A percentile compares a stretch with the other conserved stretches of the same genome.
These are phyloP conservation scores for Venustampulla echinocandica DNA, from an alignment of 495 filamentous ascomycete genomes.

Conservation along the genomic window DNA sequence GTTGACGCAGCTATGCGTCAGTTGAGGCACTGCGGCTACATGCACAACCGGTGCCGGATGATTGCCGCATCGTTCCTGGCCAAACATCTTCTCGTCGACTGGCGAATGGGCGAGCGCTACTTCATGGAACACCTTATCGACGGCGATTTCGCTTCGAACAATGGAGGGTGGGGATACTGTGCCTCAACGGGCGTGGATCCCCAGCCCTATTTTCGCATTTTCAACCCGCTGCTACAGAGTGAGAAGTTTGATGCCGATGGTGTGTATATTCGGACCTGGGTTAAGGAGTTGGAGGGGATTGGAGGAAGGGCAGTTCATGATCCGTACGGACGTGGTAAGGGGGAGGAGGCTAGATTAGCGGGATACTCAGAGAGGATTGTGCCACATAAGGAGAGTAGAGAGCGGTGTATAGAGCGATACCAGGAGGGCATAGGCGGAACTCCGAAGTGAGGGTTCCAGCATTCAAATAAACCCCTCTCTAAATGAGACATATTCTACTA, in stretches of 20 bases:
- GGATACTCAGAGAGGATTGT: conserved; percentile 73
- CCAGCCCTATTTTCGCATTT: conserved; percentile 87
- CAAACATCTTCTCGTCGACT: conserved; percentile 83
- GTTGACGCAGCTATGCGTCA: conserved; percentile 93
- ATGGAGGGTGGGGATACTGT: conserved; percentile 85
- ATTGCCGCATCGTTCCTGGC: conserved; percentile 77
- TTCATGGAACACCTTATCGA: conserved; percentile 88
- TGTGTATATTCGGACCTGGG: conserved; percentile 64
- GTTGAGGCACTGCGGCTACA: conserved; percentile 58
- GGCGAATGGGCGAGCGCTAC: conserved; percentile 80
- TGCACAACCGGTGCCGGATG: conserved; percentile 92
- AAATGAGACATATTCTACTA: too few relatives aligned
- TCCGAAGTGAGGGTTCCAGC: conserved; percentile 33
- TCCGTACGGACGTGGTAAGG: conserved; percentile 62
- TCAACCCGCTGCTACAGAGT: conserved; percentile 80
- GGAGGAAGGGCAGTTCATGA: conserved; percentile 62
- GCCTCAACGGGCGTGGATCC: conserved; percentile 79
- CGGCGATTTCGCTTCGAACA: conserved; percentile 88
- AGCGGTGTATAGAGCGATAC: conserved; percentile 60
- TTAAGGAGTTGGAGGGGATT: conserved; percentile 57
- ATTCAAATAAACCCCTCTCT: too few relatives aligned
- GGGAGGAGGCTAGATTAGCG: conserved; percentile 45
- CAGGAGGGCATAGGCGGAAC: conserved; percentile 54
- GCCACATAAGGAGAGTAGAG: conserved; percentile 58
- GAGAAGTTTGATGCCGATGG: conserved; percentile 71